Evolutionary conservation across 1,284 basidiomycete genomes (phyloP).

Genomic region (Ganoderma leucocontextum): DNA sequence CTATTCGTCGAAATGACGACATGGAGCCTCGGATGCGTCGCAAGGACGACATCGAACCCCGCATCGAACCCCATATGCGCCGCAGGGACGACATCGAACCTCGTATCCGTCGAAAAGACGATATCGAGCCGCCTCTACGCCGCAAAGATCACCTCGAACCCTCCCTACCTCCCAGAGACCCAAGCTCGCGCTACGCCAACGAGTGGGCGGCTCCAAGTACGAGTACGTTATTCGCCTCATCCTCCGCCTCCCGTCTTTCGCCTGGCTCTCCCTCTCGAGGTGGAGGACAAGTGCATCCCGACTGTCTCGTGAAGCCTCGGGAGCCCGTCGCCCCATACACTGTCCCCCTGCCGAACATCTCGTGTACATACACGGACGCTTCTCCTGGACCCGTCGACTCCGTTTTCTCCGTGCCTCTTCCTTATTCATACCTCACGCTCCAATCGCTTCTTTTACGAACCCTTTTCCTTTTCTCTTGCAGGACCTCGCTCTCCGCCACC

Average conservation of each 20-base stretch:
- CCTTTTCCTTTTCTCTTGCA: slow-evolving; percentile 55
- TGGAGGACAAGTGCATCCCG: slow-evolving; percentile 53
- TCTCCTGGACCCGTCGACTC: slow-evolving; percentile 44
- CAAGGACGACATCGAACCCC: slow-evolving; percentile 24
- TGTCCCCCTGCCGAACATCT: slow-evolving; percentile 51
- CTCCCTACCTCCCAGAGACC: slow-evolving; percentile 1
- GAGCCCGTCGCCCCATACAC: slow-evolving; percentile 51
- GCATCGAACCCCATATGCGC: slow-evolving; percentile 17
- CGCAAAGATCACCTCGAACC: slow-evolving; percentile 25
- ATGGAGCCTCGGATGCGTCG: slow-evolving; percentile 22
- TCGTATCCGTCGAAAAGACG: slow-evolving; percentile 1
- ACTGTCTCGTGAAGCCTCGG: slow-evolving; percentile 60
- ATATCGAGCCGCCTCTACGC: slow-evolving; percentile 5
- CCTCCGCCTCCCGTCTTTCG: slow-evolving; percentile 52
- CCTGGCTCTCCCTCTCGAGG: slow-evolving; percentile 56
- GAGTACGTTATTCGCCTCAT: slow-evolving; percentile 84
- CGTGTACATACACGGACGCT: slow-evolving; percentile 57
- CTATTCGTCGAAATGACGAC: slow-evolving; percentile 23
- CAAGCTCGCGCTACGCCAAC: slow-evolving; percentile 20
- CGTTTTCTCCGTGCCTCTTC: slow-evolving; percentile 45
- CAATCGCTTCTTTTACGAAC: slow-evolving; percentile 36
- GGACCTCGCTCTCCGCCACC: slow-evolving; percentile 59
- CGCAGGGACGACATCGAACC: slow-evolving; percentile 21
- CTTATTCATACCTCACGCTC: slow-evolving; percentile 42
- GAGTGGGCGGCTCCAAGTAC: slow-evolving; percentile 38